phyloP scores from a whole-genome alignment of 2,329 filamentous ascomycete genomes.

The Basipetospora chlamydospora region DNA sequence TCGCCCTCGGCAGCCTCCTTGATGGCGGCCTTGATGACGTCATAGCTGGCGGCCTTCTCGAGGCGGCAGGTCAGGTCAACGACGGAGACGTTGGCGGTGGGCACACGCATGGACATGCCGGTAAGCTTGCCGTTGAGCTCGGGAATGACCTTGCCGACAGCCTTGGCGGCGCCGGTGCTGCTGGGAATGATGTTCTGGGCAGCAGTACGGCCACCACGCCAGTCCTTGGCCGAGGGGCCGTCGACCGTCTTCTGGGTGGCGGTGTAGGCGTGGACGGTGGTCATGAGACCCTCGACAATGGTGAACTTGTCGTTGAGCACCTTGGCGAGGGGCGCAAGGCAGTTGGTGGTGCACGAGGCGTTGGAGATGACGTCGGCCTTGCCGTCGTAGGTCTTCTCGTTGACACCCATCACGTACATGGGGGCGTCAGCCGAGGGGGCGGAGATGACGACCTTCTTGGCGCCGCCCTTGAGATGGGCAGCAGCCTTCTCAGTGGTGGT shows the following conservation, averaged over 20 bases:
- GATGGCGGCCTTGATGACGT: conserved; percentile 84
- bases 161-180: conserved; percentile 99
- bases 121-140: conserved; percentile 98
- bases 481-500: conserved; percentile 94
- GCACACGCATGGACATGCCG: conserved; percentile 99
- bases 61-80: conserved; percentile 91
- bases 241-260: conserved; percentile 99
- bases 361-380: conserved; percentile 93
- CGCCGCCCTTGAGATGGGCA: conserved; percentile 87
- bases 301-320: conserved; percentile 97
- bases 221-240: conserved; percentile 95
- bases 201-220: conserved; percentile 96
- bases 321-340: conserved; percentile 97
- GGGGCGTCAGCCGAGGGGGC: conserved; percentile 88
- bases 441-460: conserved; percentile 95
- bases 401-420: conserved; percentile 99
- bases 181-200: conserved; percentile 99
- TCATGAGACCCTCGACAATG: conserved; percentile 98
- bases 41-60: conserved; percentile 78
- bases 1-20: conserved; percentile 73
- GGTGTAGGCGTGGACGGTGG: conserved; percentile 98
- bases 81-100: conserved; percentile 96
- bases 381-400: conserved; percentile 84
- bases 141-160: conserved; percentile 99
- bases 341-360: conserved; percentile 99